Conservation (phyloP, 768 basidiomycete species). For the Agrocybe chaxingu region DNA sequence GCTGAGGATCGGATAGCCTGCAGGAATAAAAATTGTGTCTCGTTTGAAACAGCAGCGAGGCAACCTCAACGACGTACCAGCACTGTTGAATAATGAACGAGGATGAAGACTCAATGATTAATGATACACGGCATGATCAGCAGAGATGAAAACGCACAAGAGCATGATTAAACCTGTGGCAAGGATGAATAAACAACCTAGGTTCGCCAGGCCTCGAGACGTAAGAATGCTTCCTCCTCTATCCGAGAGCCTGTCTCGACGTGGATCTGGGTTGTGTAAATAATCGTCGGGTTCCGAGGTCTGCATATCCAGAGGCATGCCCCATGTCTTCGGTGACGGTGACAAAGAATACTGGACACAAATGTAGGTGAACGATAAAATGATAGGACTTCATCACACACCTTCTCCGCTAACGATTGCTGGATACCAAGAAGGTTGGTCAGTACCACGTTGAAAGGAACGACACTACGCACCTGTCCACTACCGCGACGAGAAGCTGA, state of each 20-base stretch:
- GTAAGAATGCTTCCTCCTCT: slow-evolving; percentile 54
- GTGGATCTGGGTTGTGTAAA: slow-evolving; percentile 55
- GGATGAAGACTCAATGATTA: not conserved
- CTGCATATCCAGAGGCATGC: slow-evolving; percentile 30
- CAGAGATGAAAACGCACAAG: slow-evolving; percentile 34
- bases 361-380: not conserved
- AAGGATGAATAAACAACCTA: slow-evolving; percentile 54
- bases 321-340: slow-evolving; percentile 42
- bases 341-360: slow-evolving; percentile 22
- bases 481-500: not conserved
- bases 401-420: too few relatives aligned
- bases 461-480: too few relatives aligned
- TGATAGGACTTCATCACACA: not conserved
- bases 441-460: too few relatives aligned
- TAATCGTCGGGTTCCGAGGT: slow-evolving; percentile 48
- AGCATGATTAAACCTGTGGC: slow-evolving; percentile 34
- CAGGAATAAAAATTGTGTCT: not conserved
- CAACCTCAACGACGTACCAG: slow-evolving; percentile 21
- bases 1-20: slow-evolving; percentile 42
- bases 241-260: slow-evolving; percentile 45
- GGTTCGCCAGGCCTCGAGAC: slow-evolving; percentile 51
- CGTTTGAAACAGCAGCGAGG: not conserved
- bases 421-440: too few relatives aligned
- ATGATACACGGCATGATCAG: slow-evolving; percentile 4
- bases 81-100: slow-evolving; percentile 19